These are phyloP conservation scores for Globisporangium recalcitrans DNA, from an alignment of 352 stramenopile genomes.

Conservation along the genomic window DNA sequence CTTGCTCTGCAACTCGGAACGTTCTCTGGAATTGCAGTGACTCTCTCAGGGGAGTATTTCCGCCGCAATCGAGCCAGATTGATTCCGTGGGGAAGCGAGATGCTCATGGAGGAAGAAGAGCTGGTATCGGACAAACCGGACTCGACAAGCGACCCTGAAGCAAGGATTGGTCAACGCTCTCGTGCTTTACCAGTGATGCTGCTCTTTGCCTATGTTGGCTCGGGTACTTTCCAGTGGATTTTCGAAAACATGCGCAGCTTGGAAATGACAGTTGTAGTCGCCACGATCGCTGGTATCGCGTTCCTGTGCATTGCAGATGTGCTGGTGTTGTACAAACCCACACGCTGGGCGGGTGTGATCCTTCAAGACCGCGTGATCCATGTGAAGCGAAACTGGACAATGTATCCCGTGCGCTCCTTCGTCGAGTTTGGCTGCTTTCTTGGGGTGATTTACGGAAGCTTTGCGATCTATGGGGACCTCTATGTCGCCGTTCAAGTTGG, in stretches of 20 bases:
- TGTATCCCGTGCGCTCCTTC: conserved; percentile 76
- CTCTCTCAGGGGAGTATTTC: conserved; percentile 73
- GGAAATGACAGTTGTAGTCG: conserved; percentile 73
- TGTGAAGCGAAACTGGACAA: conserved; percentile 62
- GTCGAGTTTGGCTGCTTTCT: conserved; percentile 82
- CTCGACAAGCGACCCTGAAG: conserved; percentile 9
- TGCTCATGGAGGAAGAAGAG: conserved; percentile 3
- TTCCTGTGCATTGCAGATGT: conserved; percentile 81
- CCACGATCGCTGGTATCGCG: conserved; percentile 72
- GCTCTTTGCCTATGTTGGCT: conserved; percentile 82
- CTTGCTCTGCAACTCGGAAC: conserved; percentile 76
- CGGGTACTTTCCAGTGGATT: conserved; percentile 85
- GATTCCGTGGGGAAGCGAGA: conserved; percentile 37
- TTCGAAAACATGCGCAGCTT: conserved; percentile 84
- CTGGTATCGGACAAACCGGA: conserved; percentile 1
- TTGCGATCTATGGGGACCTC: conserved; percentile 79
- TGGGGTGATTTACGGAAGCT: conserved; percentile 85
- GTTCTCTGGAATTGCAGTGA: conserved; percentile 78
- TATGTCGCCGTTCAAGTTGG: conserved; percentile 79
- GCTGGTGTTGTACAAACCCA: conserved; percentile 50
- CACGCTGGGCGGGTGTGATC: conserved; percentile 68
- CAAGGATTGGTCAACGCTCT: conserved; percentile 10
- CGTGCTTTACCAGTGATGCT: conserved; percentile 55
- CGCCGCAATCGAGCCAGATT: conserved; percentile 52
- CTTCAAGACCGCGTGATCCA: conserved; percentile 82